Conservation (phyloP, 2,329 filamentous ascomycete species). For the Penicillium sp. region DNA sequence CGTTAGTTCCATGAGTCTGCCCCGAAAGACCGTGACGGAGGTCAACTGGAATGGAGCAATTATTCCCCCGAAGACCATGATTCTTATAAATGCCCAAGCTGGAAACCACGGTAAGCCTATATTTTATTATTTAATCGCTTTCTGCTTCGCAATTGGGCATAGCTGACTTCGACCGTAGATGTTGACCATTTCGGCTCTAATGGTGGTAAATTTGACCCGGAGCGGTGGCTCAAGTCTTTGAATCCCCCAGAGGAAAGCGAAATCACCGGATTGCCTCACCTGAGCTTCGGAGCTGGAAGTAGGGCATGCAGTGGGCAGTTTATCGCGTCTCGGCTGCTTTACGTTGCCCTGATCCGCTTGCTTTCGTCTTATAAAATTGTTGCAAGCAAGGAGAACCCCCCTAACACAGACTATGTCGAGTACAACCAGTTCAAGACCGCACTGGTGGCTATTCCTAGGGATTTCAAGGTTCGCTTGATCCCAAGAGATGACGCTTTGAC, state of each 20-base stretch:
- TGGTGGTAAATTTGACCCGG: constrained; percentile 64
- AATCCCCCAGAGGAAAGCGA: constrained; percentile 46
- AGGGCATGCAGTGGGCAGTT: constrained; percentile 63
- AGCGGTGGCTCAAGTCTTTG: constrained; percentile 62
- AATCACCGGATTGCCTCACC: constrained; percentile 56
- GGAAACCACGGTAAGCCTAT: constrained; percentile 59
- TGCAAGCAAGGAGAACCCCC: constrained; percentile 54
- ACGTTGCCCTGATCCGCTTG: constrained; percentile 58
- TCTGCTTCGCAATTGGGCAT: too few relatives aligned
- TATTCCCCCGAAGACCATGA: constrained; percentile 73
- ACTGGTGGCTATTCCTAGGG: constrained; percentile 62
- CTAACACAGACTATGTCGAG: constrained; percentile 66
- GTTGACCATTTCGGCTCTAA: constrained; percentile 61
- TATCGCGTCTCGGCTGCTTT: constrained; percentile 62
- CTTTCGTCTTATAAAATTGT: constrained; percentile 59
- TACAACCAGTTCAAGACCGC: constrained; percentile 66
- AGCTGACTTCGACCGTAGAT: constrained; percentile 45
- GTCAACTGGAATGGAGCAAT: constrained; percentile 67
- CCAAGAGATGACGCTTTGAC: constrained; percentile 51
- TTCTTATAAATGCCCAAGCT: constrained; percentile 75
- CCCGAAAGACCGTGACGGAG: constrained; percentile 68
- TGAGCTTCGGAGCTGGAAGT: constrained; percentile 62
- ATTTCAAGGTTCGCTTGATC: constrained; percentile 63
- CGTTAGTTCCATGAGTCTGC: constrained; percentile 73
- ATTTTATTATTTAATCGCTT: background rate